Conservation (phyloP, 345 rosid genomes). For the Corchorus capsularis region DNA sequence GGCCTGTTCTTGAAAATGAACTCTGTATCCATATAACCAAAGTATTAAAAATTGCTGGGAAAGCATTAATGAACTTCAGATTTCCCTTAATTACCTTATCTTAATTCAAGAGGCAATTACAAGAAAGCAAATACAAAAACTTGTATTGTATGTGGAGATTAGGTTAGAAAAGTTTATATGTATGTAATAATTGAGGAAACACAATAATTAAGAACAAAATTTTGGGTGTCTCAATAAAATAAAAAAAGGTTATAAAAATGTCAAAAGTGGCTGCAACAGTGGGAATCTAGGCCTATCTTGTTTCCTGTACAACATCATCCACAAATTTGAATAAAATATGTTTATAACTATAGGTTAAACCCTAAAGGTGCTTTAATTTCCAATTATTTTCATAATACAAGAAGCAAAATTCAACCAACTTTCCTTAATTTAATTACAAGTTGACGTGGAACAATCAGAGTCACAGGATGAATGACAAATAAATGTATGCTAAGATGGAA, state of each 20-base stretch:
- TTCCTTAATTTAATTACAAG: too few species aligned
- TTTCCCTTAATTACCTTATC: not conserved
- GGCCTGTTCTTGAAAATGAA: slow-evolving; percentile 1
- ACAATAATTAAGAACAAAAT: not conserved
- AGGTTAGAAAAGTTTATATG: not conserved
- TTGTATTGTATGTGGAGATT: not conserved
- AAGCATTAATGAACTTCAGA: not conserved
- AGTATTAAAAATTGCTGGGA: not conserved
- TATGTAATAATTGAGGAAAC: not conserved
- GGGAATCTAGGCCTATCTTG: slow-evolving; percentile 19
- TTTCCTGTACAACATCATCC: slow-evolving; percentile 1
- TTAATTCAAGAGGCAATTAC: not conserved
- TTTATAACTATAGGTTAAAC: too few species aligned
- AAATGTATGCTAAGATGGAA: not conserved
- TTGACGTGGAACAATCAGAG: not conserved
- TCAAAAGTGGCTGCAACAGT: slow-evolving; percentile 8
- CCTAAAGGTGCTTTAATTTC: not conserved
- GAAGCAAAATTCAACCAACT: too few species aligned
- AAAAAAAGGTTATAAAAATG: not conserved
- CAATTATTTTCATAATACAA: too few species aligned
- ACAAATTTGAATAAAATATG: not conserved
- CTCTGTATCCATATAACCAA: not conserved
- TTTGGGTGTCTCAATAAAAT: too few species aligned
- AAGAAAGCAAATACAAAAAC: not conserved
- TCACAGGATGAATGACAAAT: not conserved